A percentile compares a stretch with the other conserved stretches of the same genome.
Evolutionary conservation across 2,329 filamentous ascomycete species (phyloP).

Genomic region (Arthrobotrys iridis): DNA sequence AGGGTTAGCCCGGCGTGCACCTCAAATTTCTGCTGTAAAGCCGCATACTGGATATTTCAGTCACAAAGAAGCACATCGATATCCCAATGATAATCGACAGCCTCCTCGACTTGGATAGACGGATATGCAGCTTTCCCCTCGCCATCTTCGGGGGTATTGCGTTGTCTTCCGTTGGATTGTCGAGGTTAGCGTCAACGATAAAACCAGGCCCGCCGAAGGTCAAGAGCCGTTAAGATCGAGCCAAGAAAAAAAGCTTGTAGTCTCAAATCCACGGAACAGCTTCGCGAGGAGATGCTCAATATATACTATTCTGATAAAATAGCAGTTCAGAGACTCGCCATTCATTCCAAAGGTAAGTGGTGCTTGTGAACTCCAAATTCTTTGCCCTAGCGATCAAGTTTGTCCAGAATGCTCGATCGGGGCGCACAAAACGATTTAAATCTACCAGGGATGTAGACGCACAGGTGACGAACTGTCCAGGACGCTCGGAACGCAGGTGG

Average conservation of each 20-base stretch:
- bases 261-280: neutral
- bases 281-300: constrained; percentile 12
- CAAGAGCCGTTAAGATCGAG: neutral
- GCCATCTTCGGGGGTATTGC: constrained; percentile 21
- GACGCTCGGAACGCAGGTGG: neutral
- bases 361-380: neutral
- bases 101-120: constrained; percentile 53
- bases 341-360: too few relatives aligned
- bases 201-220: neutral
- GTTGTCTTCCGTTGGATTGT: constrained; percentile 22
- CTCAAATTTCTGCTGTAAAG: neutral
- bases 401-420: neutral
- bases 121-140: constrained; percentile 22
- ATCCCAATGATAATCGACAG: constrained; percentile 63
- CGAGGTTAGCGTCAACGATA: neutral
- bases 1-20: constrained; percentile 9
- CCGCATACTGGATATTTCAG: constrained; percentile 63
- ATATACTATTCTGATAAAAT: constrained; percentile 8
- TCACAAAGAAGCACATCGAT: constrained; percentile 64
- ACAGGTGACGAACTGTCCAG: neutral
- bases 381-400: neutral
- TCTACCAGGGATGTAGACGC: too few relatives aligned
- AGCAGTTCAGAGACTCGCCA: neutral
- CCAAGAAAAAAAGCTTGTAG: constrained; percentile 10
- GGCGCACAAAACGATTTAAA: neutral